Evolutionary conservation across 2,329 filamentous ascomycete genomes (phyloP).

Genomic region (Penicillium hordei): DNA sequence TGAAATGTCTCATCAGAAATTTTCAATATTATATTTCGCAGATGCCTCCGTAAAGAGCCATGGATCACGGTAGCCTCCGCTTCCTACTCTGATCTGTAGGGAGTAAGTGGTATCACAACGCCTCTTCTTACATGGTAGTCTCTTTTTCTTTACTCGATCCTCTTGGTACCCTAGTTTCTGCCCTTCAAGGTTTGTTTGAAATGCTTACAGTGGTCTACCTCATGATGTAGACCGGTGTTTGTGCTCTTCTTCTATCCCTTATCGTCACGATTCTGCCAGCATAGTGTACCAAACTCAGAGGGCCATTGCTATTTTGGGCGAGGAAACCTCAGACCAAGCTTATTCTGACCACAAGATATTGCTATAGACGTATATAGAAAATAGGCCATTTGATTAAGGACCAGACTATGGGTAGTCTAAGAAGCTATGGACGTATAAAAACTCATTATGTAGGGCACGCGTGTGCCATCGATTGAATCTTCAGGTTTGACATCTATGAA

Average conservation of each 20-base stretch:
- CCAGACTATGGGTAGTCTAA: not conserved
- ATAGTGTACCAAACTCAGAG: not conserved
- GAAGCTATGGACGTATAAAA: not conserved
- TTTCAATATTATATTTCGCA: not conserved
- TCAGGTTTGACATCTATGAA: not conserved
- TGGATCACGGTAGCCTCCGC: not conserved
- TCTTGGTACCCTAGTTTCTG: not conserved
- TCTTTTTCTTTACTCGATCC: not conserved
- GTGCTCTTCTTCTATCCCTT: not conserved
- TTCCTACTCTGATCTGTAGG: not conserved
- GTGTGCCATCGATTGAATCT: not conserved
- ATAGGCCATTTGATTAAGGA: not conserved
- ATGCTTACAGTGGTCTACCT: not conserved
- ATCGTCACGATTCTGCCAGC: not conserved
- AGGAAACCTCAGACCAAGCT: not conserved
- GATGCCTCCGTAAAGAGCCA: not conserved
- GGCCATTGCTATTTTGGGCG: not conserved
- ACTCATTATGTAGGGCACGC: not conserved
- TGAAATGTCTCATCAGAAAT: not conserved
- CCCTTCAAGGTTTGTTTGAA: not conserved
- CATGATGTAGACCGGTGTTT: not conserved
- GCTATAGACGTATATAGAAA: not conserved
- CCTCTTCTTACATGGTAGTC: not conserved
- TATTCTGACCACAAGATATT: not conserved
- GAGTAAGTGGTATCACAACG: not conserved